Base-by-base conservation (phyloP, 1,139 yeast genomes). In the Fermentozyma sake region DNA sequence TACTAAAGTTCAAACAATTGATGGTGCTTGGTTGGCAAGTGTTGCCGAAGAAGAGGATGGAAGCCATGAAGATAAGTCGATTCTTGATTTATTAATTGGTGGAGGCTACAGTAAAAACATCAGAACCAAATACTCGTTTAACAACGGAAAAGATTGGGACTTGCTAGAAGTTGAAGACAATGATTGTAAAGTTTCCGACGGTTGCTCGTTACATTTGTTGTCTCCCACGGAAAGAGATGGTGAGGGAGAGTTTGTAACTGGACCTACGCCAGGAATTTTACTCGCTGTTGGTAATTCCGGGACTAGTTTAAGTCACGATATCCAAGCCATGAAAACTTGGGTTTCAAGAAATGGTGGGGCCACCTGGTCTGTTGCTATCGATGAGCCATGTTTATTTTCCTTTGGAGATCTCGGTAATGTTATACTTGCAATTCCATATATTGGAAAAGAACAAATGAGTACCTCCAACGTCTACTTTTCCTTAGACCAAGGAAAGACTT, bases 321-420 rank as follows among this genome's bases (percentile, higher is more conserved):
- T 48, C 8, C 31, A 44, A 0, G 46, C 59, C 4, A 39, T 62
- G 45, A 53, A 60, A 12, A 77, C 87, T 1, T 85, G 67, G 50
- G 47, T 83, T 4, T 83, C 95, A 0, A 68, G 84, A 37, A 86
- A 86, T 54, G 91, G 87, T 20, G 96, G 96, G 13, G 52, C 68
- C 6, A 58, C 79, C 0, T 87, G 96, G 96, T 54, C 53, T 21
- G 50, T 62, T 32, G 72, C 77, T 1, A 45, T 77, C 14, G 73
- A 75, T 21, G 70, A 63, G 21, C 76, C 87, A 2, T 63, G 76
- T 24, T 46, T 66, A 4, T 78, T 72, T 39, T 65, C 80, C 0
- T 80, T 78, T 56, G 95, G 93, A 30, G 95, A 86, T 52, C 73
- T 74, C 33, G 96, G 95, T 27, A 85, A 85, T 48, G 52, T 85